Base-by-base conservation (phyloP, 208 protist genomes). In the Trypanosoma caninum region DNA sequence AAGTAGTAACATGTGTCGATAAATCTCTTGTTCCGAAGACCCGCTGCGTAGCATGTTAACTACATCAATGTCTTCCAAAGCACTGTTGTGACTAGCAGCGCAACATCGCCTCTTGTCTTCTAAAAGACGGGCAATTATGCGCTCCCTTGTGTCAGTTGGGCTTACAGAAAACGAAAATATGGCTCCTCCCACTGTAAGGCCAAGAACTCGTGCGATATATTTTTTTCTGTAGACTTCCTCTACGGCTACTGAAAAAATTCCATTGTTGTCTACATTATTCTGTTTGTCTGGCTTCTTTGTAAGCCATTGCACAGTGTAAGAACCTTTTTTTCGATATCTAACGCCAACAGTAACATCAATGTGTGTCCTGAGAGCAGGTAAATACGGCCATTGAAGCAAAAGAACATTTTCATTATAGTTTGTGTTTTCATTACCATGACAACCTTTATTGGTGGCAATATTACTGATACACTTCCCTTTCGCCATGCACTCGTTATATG, bases 271-370 rank as follows among this genome's bases (percentile, higher is more conserved):
- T 0, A 46, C 6, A 28, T 8, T 5, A 11, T 22, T 53, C 34
- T 22, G 16, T 28, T 57, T 46, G 25, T 70, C 46, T 37, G 46
- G 13, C 40, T 51, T 66, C 47, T 60, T 23, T 2, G 78, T 83
- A 18, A 89, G 68, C 85, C 85, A 92, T 28, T 77, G 85, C 33
- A 76, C 65, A 16, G 45, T 27, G n/a, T 69, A 75, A 18, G 76
- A 84, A 44, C 76, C 65, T 25, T 66, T 45, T 38, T 73, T 72
- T 1, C 74, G 76, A 65, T 85, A 63, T 1, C 80, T 69, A 40
- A 82, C 71, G 37, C 76, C 73, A 25, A 89, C 56, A 33, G 71
- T 52, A 10, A 89, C 74, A 31, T 87, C 72, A n/a, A 93, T 64
- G 23, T 85, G 72, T 11, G 81, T 77, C 33, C 73, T 87, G 16